A percentile compares a stretch with the other conserved stretches of the same genome.
Conservation (phyloP, 257 asterid genomes). For the Jasminum sambac region DNA sequence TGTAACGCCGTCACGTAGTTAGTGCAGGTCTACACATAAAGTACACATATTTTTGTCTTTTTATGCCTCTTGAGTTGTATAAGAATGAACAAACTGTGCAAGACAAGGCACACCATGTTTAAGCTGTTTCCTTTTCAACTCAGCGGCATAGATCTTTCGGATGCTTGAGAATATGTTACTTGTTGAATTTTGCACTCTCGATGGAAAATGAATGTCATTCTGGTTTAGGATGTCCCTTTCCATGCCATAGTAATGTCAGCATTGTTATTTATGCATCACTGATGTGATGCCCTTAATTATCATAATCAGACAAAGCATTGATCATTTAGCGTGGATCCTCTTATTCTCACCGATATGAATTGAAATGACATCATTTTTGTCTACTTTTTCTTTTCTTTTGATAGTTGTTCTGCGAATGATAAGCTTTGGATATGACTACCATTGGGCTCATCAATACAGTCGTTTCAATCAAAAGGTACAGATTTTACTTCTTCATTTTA, state of each 20-base stretch:
- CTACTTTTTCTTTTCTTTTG: conserved; percentile 20
- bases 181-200: neutral
- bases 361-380: conserved; percentile 9
- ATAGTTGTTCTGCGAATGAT: conserved; percentile 96
- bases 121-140: conserved; percentile 2
- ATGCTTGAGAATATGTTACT: conserved; percentile 11
- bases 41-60: neutral
- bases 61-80: neutral
- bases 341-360: neutral
- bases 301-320: conserved; percentile 19
- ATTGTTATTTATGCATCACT: conserved; percentile 13
- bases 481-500: conserved; percentile 17
- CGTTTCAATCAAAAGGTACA: conserved; percentile 74
- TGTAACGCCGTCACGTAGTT: neutral
- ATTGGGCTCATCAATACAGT: conserved; percentile 61
- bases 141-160: neutral
- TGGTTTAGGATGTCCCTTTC: conserved; percentile 17
- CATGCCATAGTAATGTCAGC: conserved; percentile 15
- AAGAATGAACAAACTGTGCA: neutral
- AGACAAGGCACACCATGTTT: neutral
- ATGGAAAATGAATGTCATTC: conserved; percentile 4
- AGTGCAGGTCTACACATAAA: neutral
- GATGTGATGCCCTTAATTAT: conserved; percentile 8
- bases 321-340: conserved; percentile 8
- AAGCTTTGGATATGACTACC: conserved; percentile 95